Evolutionary conservation across 192 early-diverging fungal species (phyloP).

Genomic region (Linderina pennispora): DNA sequence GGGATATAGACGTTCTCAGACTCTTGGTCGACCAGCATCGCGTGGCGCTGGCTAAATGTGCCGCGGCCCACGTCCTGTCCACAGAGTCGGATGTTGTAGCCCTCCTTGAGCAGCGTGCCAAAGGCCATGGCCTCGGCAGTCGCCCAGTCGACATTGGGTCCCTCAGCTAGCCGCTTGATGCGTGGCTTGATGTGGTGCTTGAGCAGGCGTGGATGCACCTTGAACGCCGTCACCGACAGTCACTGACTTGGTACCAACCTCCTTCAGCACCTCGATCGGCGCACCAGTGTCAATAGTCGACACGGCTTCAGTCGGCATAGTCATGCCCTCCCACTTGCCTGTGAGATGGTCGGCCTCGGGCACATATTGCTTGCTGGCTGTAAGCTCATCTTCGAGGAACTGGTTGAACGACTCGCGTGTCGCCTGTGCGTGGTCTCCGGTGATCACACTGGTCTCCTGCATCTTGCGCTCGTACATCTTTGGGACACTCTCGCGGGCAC

Average conservation of each 20-base stretch:
- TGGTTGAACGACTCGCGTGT: constrained; percentile 16
- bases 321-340: constrained; percentile 77
- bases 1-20: constrained; percentile 83
- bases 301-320: constrained; percentile 50
- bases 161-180: constrained; percentile 61
- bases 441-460: constrained; percentile 19
- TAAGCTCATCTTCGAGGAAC: constrained; percentile 37
- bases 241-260: constrained; percentile 79
- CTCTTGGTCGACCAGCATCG: constrained; percentile 91
- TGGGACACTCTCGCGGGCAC: constrained; percentile 76
- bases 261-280: constrained; percentile 49
- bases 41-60: constrained; percentile 96
- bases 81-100: constrained; percentile 85
- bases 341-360: constrained; percentile 48
- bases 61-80: constrained; percentile 98
- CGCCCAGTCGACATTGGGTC: constrained; percentile 85
- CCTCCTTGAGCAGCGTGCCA: constrained; percentile 79
- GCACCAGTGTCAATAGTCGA: constrained; percentile 56
- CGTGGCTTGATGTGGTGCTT: constrained; percentile 91
- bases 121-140: constrained; percentile 90
- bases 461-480: constrained; percentile 79
- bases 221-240: constrained; percentile 56
- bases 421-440: constrained; percentile 19
- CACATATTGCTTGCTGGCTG: constrained; percentile 25
- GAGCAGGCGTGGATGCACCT: constrained; percentile 73